Evolutionary conservation across 768 basidiomycete species (phyloP).

Genomic region (Mycena galopus): DNA sequence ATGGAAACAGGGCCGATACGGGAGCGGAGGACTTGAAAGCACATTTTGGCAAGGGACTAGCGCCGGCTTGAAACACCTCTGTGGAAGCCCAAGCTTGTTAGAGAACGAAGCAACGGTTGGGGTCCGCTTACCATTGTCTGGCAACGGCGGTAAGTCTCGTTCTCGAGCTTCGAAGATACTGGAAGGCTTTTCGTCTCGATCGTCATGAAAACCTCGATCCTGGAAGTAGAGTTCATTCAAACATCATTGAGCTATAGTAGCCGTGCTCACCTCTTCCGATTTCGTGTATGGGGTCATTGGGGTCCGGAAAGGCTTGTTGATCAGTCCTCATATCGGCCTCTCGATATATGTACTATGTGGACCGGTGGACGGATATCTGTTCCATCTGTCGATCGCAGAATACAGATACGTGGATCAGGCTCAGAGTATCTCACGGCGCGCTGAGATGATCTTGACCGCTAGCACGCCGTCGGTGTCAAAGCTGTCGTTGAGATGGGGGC

Average conservation of each 20-base stretch:
- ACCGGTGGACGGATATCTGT: not conserved
- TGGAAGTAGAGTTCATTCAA: not conserved
- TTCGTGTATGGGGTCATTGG: constrained; percentile 6
- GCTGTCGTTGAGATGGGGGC: not conserved
- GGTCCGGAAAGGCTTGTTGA: not conserved
- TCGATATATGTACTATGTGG: constrained; percentile 14
- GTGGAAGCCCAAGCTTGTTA: not conserved
- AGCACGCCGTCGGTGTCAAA: not conserved
- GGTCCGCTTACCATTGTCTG: constrained; percentile 6
- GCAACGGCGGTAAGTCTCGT: constrained; percentile 22
- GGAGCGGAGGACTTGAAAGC: not conserved
- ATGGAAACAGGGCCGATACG: not conserved
- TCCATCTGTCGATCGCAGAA: not conserved
- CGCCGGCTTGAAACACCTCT: not conserved
- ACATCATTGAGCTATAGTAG: not conserved
- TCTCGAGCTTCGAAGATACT: not conserved
- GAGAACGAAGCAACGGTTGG: not conserved
- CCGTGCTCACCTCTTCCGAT: constrained; percentile 12
- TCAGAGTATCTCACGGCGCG: not conserved
- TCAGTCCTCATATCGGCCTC: not conserved
- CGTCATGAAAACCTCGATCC: not conserved
- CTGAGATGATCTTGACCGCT: not conserved
- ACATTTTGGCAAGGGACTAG: not conserved
- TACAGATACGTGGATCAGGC: not conserved
- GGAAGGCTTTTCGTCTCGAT: not conserved